phyloP scores from a whole-genome alignment of 495 filamentous ascomycete genomes.

The Penicillium argentinense region DNA sequence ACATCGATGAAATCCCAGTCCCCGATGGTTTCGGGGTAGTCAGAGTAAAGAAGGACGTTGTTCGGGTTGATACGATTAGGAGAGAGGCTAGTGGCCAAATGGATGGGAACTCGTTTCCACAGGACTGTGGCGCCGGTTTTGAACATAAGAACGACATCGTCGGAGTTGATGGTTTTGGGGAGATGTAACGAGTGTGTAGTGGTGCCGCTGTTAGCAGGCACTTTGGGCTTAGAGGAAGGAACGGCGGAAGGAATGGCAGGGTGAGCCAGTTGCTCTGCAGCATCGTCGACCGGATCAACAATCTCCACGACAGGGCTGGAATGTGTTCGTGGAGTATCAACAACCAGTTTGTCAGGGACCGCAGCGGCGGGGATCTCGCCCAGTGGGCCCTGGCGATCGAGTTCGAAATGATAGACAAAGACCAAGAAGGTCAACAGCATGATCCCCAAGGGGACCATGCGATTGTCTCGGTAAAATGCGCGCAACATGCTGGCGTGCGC shows the following conservation, averaged over 20 bases:
- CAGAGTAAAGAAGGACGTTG: conserved; percentile 36
- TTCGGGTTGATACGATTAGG: conserved; percentile 21
- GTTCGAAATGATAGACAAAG: conserved; percentile 27
- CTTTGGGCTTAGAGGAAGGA: conserved; percentile 36
- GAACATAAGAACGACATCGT: conserved; percentile 38
- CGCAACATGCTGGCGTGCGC: conserved; percentile 10
- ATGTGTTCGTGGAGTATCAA: conserved; percentile 2
- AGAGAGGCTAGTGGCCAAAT: conserved; percentile 22
- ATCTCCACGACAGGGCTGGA: neutral
- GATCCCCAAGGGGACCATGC: conserved; percentile 27
- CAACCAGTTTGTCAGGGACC: conserved; percentile 6
- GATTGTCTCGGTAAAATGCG: conserved; percentile 28
- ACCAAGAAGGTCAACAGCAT: conserved; percentile 26
- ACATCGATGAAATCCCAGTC: conserved; percentile 34
- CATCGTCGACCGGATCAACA: neutral
- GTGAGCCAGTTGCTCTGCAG: conserved; percentile 2
- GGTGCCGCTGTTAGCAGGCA: neutral
- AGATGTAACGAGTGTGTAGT: conserved; percentile 1
- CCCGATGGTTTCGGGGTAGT: conserved; percentile 34
- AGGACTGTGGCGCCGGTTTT: conserved; percentile 40
- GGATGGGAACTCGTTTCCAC: conserved; percentile 36
- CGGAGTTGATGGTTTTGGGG: conserved; percentile 32
- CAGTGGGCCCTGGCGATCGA: conserved; percentile 15
- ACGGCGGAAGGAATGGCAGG: conserved; percentile 8
- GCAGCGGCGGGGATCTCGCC: conserved; percentile 6